Conservation (phyloP, 306 rosid species). For the Urtica urens region DNA sequence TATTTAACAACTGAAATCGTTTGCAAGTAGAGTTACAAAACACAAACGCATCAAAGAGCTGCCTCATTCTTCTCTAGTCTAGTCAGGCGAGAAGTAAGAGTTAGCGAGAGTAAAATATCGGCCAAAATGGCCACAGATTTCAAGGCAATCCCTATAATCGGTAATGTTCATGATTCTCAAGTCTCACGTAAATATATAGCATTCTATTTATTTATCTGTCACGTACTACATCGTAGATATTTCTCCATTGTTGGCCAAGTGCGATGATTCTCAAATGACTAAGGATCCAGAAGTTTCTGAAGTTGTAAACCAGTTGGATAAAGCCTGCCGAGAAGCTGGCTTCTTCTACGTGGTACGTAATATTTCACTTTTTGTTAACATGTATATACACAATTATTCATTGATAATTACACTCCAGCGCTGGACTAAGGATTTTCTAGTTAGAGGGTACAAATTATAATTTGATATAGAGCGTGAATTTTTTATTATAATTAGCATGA, state of each 20-base stretch:
- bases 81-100: background rate
- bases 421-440: no score
- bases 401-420: no score
- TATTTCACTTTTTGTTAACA: background rate
- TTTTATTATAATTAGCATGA: no score
- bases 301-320: constrained; percentile 65
- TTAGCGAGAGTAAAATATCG: background rate
- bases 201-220: background rate
- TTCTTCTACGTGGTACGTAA: constrained; percentile 78
- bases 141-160: constrained; percentile 64
- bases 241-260: constrained; percentile 50
- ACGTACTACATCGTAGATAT: constrained; percentile 38
- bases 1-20: no score
- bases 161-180: constrained; percentile 13
- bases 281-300: constrained; percentile 45
- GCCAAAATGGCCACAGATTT: constrained; percentile 55
- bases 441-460: no score
- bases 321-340: constrained; percentile 78
- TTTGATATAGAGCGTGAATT: no score
- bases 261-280: constrained; percentile 57
- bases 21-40: no score
- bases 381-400: no score
- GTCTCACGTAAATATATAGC: background rate
- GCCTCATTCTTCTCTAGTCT: no score
- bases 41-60: no score